Conservation (phyloP, 225 moss, liverwort and hornwort species). For the Bryoerythrophyllum caledonicum region DNA sequence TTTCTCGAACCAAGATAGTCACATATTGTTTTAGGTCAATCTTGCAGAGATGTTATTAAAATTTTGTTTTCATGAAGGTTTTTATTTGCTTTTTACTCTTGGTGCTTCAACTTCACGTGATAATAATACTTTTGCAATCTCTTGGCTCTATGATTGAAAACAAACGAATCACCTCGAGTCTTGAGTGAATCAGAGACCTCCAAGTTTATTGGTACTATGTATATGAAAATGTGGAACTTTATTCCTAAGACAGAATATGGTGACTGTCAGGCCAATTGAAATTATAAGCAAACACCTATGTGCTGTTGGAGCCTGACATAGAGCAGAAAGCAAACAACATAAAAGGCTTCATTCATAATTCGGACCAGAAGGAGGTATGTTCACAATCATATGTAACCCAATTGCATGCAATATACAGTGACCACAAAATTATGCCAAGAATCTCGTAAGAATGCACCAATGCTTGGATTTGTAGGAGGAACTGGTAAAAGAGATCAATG, state of each 20-base stretch:
- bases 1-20: too few species aligned
- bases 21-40: too few species aligned
- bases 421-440: too few species aligned
- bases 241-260: slow-evolving; percentile 19
- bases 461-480: slow-evolving; percentile 36
- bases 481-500: slow-evolving; percentile 39
- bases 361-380: slow-evolving; percentile 47
- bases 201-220: too few species aligned
- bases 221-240: slow-evolving; percentile 10
- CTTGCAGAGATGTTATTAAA: too few species aligned
- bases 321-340: slow-evolving; percentile 41
- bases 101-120: too few species aligned
- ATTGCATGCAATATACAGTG: too few species aligned
- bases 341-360: slow-evolving; percentile 33
- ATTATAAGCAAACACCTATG: slow-evolving; percentile 36
- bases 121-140: not conserved
- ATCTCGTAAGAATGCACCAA: slow-evolving; percentile 7
- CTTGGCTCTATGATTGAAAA: too few species aligned
- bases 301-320: slow-evolving; percentile 32
- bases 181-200: too few species aligned
- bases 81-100: too few species aligned
- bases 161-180: too few species aligned
- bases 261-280: slow-evolving; percentile 38
- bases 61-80: not conserved
- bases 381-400: slow-evolving; percentile 1